Conservation (phyloP, 805 yeast species). For the Metschnikowia corniflorae region DNA sequence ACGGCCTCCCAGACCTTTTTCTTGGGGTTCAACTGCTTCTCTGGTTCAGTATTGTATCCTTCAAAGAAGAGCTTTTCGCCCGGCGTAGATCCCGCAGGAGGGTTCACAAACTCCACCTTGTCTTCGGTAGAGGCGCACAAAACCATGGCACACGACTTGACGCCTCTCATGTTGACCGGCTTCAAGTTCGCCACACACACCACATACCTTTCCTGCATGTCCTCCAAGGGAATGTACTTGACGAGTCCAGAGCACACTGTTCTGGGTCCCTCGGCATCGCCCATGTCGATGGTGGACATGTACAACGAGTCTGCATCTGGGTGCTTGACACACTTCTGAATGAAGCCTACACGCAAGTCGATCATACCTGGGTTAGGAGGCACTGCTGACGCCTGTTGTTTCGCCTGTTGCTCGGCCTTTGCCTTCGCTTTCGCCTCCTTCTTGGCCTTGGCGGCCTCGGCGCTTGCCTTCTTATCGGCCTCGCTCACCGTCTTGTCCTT, state of each 20-base stretch:
- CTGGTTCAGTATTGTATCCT: conserved; percentile 85
- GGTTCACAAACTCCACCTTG: conserved; percentile 85
- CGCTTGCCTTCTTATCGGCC: conserved; percentile 41
- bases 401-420: conserved; percentile 47
- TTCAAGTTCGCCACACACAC: conserved; percentile 93
- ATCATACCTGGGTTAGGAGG: conserved; percentile 80
- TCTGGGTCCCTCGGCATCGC: conserved; percentile 96
- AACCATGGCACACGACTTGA: conserved; percentile 95
- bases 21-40: conserved; percentile 91
- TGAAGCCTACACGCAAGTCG: conserved; percentile 94
- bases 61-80: conserved; percentile 97
- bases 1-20: conserved; percentile 96
- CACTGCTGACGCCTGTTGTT: conserved; percentile 49
- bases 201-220: conserved; percentile 90
- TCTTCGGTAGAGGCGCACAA: conserved; percentile 81
- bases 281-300: conserved; percentile 94
- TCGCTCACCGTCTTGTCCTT: conserved; percentile 27
- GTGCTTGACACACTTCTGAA: conserved; percentile 93
- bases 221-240: conserved; percentile 83
- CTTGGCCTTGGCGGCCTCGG: conserved; percentile 62
- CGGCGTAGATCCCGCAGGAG: conserved; percentile 88
- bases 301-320: conserved; percentile 97
- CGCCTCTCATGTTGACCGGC: conserved; percentile 98
- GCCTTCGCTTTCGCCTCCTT: conserved; percentile 62
- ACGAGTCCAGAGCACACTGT: conserved; percentile 97